These are phyloP conservation scores for Ophiostoma pallidulum DNA, from an alignment of 2,329 filamentous ascomycete genomes.

Conservation along the genomic window DNA sequence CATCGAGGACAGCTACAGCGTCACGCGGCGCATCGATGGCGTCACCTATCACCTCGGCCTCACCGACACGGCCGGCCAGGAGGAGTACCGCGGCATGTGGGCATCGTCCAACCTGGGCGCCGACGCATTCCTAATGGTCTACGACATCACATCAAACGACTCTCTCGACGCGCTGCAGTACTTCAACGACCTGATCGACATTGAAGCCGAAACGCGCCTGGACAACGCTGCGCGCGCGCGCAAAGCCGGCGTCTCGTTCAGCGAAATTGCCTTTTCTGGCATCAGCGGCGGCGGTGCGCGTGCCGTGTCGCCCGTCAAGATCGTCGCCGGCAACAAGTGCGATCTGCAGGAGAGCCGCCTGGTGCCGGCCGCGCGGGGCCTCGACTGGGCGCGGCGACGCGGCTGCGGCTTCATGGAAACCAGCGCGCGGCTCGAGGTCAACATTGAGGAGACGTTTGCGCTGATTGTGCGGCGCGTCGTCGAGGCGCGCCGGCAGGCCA, in stretches of 20 bases:
- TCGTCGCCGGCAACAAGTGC: constrained; percentile 81
- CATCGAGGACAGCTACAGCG: constrained; percentile 76
- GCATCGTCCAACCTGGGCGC: constrained; percentile 66
- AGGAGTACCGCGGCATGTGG: constrained; percentile 85
- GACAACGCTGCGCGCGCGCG: constrained; percentile 50
- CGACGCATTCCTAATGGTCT: constrained; percentile 78
- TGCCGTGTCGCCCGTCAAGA: constrained; percentile 65
- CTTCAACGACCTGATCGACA: constrained; percentile 76
- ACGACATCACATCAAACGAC: constrained; percentile 67
- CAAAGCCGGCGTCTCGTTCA: constrained; percentile 31
- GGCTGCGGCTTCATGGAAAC: constrained; percentile 88
- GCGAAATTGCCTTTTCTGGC: constrained; percentile 1
- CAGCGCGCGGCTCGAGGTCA: constrained; percentile 72
- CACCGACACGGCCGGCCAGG: constrained; percentile 81
- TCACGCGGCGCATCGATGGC: constrained; percentile 72
- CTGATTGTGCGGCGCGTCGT: constrained; percentile 54
- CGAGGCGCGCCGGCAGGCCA: constrained; percentile 44
- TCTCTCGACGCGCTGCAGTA: constrained; percentile 64
- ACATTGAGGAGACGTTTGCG: constrained; percentile 83
- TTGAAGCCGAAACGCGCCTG: constrained; percentile 62
- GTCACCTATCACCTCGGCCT: constrained; percentile 69
- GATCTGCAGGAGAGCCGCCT: constrained; percentile 62
- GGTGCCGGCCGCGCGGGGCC: constrained; percentile 58
- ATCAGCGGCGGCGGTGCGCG: constrained; percentile 25
- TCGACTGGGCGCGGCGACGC: constrained; percentile 65